Evolutionary conservation across 2,329 filamentous ascomycete genomes (phyloP).

Genomic region (Mollisia scopiformis): DNA sequence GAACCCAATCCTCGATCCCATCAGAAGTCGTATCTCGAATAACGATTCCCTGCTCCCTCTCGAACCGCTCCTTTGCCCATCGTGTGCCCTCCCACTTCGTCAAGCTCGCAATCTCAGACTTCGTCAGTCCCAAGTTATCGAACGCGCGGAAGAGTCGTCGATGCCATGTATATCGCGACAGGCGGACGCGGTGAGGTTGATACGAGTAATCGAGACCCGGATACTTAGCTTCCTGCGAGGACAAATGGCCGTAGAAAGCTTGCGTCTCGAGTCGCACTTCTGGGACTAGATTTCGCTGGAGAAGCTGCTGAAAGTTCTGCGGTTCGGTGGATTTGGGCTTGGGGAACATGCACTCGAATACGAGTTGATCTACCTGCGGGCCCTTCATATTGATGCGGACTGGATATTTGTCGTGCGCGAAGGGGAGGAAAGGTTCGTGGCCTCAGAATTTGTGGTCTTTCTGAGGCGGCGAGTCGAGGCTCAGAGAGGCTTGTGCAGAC

Average conservation of each 20-base stretch:
- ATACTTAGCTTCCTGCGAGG: slow-evolving; percentile 80
- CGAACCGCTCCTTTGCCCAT: slow-evolving; percentile 81
- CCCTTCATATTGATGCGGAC: slow-evolving; percentile 64
- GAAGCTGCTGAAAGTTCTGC: slow-evolving; percentile 69
- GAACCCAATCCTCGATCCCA: slow-evolving; percentile 65
- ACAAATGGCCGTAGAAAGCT: slow-evolving; percentile 76
- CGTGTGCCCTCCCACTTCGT: slow-evolving; percentile 84
- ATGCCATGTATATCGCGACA: slow-evolving; percentile 78
- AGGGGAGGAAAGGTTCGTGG: slow-evolving; percentile 12
- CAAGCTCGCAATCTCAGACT: slow-evolving; percentile 69
- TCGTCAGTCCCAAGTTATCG: slow-evolving; percentile 68
- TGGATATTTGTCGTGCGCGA: background rate
- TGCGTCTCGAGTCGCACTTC: slow-evolving; percentile 78
- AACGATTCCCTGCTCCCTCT: slow-evolving; percentile 70
- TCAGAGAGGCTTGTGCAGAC: slow-evolving; percentile 10
- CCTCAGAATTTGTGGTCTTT: slow-evolving; percentile 18
- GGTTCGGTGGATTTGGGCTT: slow-evolving; percentile 70
- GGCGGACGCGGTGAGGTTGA: slow-evolving; percentile 73
- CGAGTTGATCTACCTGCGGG: slow-evolving; percentile 69
- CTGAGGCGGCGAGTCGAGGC: slow-evolving; percentile 18
- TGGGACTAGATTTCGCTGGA: slow-evolving; percentile 69
- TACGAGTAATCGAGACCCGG: slow-evolving; percentile 80
- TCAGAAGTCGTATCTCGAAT: slow-evolving; percentile 75
- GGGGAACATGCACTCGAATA: slow-evolving; percentile 75
- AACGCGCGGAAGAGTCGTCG: slow-evolving; percentile 76